Conservation (phyloP, 2,329 filamentous ascomycete genomes). For the Aspergillus phoenicis region DNA sequence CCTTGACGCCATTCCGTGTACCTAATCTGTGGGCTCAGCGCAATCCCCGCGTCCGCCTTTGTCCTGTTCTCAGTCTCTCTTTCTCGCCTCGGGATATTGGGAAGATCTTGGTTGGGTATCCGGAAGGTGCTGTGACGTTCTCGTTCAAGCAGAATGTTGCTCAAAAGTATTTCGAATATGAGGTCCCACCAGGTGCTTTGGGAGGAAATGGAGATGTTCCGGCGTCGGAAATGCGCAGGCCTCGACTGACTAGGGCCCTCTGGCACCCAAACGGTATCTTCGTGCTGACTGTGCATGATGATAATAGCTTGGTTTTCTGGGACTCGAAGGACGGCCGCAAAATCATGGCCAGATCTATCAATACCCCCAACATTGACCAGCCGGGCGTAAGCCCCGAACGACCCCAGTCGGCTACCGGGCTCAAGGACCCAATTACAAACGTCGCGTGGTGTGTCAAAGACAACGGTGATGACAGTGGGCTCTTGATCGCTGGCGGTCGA, state of each 20-base stretch:
- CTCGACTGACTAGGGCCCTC: slow-evolving; percentile 76
- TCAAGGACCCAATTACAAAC: slow-evolving; percentile 74
- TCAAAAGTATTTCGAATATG: slow-evolving; percentile 79
- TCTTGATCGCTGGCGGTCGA: slow-evolving; percentile 83
- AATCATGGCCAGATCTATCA: slow-evolving; percentile 78
- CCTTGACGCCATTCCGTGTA: slow-evolving; percentile 74
- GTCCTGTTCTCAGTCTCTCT: slow-evolving; percentile 73
- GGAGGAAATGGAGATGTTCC: slow-evolving; percentile 71
- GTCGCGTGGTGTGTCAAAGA: slow-evolving; percentile 92
- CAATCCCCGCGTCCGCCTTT: slow-evolving; percentile 66
- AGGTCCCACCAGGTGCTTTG: slow-evolving; percentile 76
- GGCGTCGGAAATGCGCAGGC: slow-evolving; percentile 65
- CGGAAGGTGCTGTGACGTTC: slow-evolving; percentile 83
- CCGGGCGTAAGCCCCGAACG: slow-evolving; percentile 54
- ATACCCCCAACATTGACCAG: slow-evolving; percentile 72
- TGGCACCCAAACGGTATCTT: slow-evolving; percentile 97
- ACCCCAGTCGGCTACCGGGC: slow-evolving; percentile 49
- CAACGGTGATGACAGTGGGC: slow-evolving; percentile 88
- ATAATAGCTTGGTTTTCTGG: slow-evolving; percentile 91
- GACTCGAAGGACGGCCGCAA: slow-evolving; percentile 85
- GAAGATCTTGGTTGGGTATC: slow-evolving; percentile 87
- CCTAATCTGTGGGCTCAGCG: slow-evolving; percentile 82
- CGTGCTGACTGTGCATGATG: slow-evolving; percentile 81
- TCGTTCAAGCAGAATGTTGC: slow-evolving; percentile 90
- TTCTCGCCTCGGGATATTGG: slow-evolving; percentile 92